Evolutionary conservation across 495 filamentous ascomycete species (phyloP), one percentile per base, ranked within the genome.

Genomic region (Neurospora sp.): DNA sequence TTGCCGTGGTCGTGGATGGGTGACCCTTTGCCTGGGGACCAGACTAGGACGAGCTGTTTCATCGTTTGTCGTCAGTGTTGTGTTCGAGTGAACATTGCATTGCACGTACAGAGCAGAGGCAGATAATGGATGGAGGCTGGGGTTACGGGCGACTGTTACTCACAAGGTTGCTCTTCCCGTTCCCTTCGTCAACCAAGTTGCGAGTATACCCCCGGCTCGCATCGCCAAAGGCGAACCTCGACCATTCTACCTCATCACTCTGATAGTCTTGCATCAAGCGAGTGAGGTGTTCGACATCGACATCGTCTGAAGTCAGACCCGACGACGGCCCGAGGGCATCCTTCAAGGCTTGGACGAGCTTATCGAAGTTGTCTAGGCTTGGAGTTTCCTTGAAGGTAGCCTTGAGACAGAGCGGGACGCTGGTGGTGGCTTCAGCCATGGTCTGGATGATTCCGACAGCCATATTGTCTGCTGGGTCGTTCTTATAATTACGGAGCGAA

Each of bases 91-190:
- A 31, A 61, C 53, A 61, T 61, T 61, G 27, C 27, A 16, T 4
- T 35, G 22, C 47, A 14, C 4, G 6, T 27, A 59, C 14, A 61
- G 53, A 61, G 53, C 14, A 61, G 53, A 35, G 53, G 53, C 22
- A 16, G 4, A 4, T 7, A 3, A 8, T 31, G 20, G 45, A 22
- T 22, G 53, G 22, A 68, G 72, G 72, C 70, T 70, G 75, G 72
- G 40, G 40, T 5, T 42, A 31, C 27, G 14, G 12, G 53, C 53
- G 27, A 20, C 47, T 35, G 41, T 8, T 42, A 76, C 88, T 77
- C 85, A 94, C 92, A 74, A 98, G 79, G 79, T 97, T 97, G 79
- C 92, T 91, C 79, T 95, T 97, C 37, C 94, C 94, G 78, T 97
- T 97, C 4, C 94, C 93, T 77, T 92, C 89, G 75, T 97, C 93